phyloP scores from a whole-genome alignment of 75 land plant species.

The Pinus tabuliformis region DNA sequence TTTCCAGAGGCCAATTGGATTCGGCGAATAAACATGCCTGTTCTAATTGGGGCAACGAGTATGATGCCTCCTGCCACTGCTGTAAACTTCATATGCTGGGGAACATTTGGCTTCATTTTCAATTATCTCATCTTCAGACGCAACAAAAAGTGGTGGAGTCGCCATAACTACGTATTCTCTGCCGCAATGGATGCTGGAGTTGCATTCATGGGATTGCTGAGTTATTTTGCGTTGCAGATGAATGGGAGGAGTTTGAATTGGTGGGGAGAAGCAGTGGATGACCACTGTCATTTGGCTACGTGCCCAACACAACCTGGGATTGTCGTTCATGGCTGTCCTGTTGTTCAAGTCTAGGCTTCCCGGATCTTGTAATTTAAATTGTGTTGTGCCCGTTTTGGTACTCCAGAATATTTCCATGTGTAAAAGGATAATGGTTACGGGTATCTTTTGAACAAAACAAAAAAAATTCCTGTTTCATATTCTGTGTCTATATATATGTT shows the following conservation, averaged over 20 bases:
- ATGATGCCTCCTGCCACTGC: conserved; percentile 36
- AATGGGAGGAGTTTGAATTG: conserved; percentile 27
- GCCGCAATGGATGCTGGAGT: conserved; percentile 40
- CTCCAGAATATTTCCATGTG: no score
- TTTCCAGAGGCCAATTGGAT: conserved; percentile 28
- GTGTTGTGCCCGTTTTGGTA: no score
- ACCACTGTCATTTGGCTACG: conserved; percentile 55
- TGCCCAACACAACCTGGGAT: conserved; percentile 27
- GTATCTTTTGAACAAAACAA: no score
- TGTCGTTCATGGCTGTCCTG: no score
- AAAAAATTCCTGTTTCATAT: no score
- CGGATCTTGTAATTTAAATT: no score
- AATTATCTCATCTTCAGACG: conserved; percentile 19
- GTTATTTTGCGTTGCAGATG: conserved; percentile 16
- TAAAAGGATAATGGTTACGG: no score
- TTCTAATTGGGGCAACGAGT: conserved; percentile 17
- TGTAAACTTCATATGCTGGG: conserved; percentile 24
- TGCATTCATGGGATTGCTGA: conserved; percentile 30
- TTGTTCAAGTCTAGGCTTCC: no score
- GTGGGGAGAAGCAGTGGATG: conserved; percentile 55
- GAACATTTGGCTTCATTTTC: conserved; percentile 21
- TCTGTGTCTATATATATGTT: no score
- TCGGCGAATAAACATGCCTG: conserved; percentile 24
- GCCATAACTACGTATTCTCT: conserved; percentile 34
- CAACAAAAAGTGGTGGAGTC: conserved; percentile 35